Base-by-base conservation (phyloP, 306 rosid species). In the Glycine soja region DNA sequence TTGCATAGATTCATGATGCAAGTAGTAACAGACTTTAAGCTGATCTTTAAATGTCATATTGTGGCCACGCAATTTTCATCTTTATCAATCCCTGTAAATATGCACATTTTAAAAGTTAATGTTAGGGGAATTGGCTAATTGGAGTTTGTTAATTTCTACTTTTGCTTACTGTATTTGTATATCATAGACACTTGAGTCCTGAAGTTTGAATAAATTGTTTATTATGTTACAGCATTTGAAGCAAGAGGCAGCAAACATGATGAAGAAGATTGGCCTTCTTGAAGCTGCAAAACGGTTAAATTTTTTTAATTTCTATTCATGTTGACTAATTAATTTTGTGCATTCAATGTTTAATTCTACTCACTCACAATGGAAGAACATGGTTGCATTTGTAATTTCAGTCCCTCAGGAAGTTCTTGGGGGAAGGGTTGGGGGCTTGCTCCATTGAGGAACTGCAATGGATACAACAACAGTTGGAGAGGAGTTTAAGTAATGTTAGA, bases 201-300 rank as follows among this genome's bases (percentile, higher is more conserved):
- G 54, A 62, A 48, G 9, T 72, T 75, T 57, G 72, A 79, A 69
- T 69, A 52, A 54, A 68, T 30, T 84, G 52, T 3, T 14, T 62
- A 63, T 30, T 56, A 30, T 58, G 36, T 87, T 73, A 80, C 95
- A 95, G 99, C 88, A 82, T 36, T 59, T 90, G 88, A 88, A 88
- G 85, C 86, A 89, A 79, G 95, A 90, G 88, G 87, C 91, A 53
- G 80, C 80, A 77, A 78, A 8, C 79, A 86, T 92, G 93, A 83
- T 86, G 90, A 88, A 86, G 88, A 89, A 92, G 72, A 86, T 93
- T 69, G 95, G 90, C 65, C 72, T 69, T 58, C 97, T 92, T 69
- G 99, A 95, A 86, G 86, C 75, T 73, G 77, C 95, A 34, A 93
- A 95, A 84, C 65, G 95, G 97, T 95, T 83, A 42, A 72, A 18